Conservation (phyloP, 208 protist species). For the Crithidia thermophila region DNA sequence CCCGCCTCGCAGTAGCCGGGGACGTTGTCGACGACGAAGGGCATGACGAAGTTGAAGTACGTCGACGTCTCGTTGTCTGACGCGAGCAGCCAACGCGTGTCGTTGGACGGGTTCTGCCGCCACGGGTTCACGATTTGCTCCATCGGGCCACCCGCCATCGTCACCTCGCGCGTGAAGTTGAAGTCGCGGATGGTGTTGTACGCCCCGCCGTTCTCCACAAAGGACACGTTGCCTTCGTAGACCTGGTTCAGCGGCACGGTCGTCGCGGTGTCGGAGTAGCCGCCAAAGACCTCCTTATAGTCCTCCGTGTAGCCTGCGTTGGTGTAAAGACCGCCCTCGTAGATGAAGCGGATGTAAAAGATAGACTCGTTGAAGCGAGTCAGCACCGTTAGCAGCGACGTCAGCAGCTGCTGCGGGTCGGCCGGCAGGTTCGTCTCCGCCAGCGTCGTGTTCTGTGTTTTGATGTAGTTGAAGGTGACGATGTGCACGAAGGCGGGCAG, state of each 20-base stretch:
- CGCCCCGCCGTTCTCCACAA: slow-evolving; percentile 2
- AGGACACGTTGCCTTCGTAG: slow-evolving; percentile 25
- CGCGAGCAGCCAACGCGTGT: slow-evolving; percentile 39
- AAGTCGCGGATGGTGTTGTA: slow-evolving; percentile 21
- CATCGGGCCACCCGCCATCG: slow-evolving; percentile 31
- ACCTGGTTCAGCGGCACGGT: slow-evolving; percentile 26
- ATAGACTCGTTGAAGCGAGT: slow-evolving; percentile 39
- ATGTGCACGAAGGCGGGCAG: slow-evolving; percentile 60
- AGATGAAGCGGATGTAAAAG: slow-evolving; percentile 44
- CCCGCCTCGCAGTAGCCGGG: slow-evolving; percentile 58
- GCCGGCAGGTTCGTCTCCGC: slow-evolving; percentile 31
- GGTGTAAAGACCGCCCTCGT: slow-evolving; percentile 35
- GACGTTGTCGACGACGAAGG: slow-evolving; percentile 50
- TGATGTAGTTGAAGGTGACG: slow-evolving; percentile 61
- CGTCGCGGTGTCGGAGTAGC: slow-evolving; percentile 6
- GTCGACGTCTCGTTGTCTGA: slow-evolving; percentile 37
- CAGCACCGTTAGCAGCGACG: slow-evolving; percentile 42
- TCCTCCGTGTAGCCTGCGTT: slow-evolving; percentile 32
- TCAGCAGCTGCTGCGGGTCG: slow-evolving; percentile 23
- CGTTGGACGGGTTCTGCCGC: slow-evolving; percentile 26
- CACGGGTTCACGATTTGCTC: slow-evolving; percentile 47
- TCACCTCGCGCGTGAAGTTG: slow-evolving; percentile 24
- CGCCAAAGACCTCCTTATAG: slow-evolving; percentile 28
- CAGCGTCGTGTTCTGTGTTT: slow-evolving; percentile 33
- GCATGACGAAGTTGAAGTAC: slow-evolving; percentile 78